These are phyloP conservation scores for Alternaria hordeiaustralica DNA, from an alignment of 2,329 filamentous ascomycete genomes.

Conservation along the genomic window DNA sequence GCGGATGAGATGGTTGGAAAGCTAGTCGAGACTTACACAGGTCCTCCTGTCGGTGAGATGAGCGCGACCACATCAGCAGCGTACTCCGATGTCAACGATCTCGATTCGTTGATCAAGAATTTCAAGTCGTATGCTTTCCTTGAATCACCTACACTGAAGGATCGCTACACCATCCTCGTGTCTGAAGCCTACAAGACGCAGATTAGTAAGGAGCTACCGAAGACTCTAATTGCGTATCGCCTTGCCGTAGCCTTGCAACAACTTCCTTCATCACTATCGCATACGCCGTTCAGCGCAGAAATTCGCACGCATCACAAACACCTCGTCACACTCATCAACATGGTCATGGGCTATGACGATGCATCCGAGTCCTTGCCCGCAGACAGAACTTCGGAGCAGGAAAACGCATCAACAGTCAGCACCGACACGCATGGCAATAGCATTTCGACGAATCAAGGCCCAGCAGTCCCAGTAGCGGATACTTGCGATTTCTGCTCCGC, in stretches of 20 bases:
- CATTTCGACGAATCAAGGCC: background rate
- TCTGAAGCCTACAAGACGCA: slow-evolving; percentile 34
- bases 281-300: slow-evolving; percentile 29
- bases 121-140: slow-evolving; percentile 38
- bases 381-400: background rate
- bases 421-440: background rate
- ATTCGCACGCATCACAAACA: slow-evolving; percentile 28
- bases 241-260: slow-evolving; percentile 29
- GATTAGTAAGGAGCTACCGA: slow-evolving; percentile 22
- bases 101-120: slow-evolving; percentile 13
- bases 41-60: background rate
- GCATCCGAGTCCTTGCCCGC: background rate
- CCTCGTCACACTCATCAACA: slow-evolving; percentile 26
- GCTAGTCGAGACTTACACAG: slow-evolving; percentile 24
- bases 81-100: background rate
- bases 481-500: slow-evolving; percentile 60
- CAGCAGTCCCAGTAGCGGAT: slow-evolving; percentile 42
- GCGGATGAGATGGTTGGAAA: slow-evolving; percentile 30
- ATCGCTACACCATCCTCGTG: slow-evolving; percentile 41
- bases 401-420: background rate
- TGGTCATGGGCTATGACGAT: slow-evolving; percentile 11
- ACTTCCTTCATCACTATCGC: slow-evolving; percentile 23
- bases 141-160: slow-evolving; percentile 31
- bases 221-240: slow-evolving; percentile 41
- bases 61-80: background rate